A percentile compares a stretch with the other conserved stretches of the same genome.
Conservation (phyloP, 2,329 filamentous ascomycete species). For the Zymoseptoria pseudotritici region DNA sequence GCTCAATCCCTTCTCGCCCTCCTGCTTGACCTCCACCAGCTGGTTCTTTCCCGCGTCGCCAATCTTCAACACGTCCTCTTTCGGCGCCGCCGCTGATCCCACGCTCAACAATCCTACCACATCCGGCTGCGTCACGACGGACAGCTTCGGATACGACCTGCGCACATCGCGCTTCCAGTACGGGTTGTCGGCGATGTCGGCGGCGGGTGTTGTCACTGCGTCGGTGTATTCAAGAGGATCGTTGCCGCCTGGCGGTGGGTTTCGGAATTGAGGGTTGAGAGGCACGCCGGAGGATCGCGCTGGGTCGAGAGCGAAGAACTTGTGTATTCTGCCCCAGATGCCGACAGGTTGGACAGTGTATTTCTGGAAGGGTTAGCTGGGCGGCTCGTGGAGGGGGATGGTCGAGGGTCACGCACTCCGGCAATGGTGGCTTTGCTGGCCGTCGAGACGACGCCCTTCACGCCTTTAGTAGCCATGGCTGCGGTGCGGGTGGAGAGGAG, state of each 20-base stretch:
- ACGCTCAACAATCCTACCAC: slow-evolving; percentile 77
- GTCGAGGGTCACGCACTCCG: slow-evolving; percentile 7
- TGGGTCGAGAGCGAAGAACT: slow-evolving; percentile 70
- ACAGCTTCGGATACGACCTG: slow-evolving; percentile 71
- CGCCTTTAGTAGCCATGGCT: slow-evolving; percentile 14
- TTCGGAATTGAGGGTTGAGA: slow-evolving; percentile 85
- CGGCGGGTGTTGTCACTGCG: slow-evolving; percentile 74
- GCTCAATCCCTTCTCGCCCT: slow-evolving; percentile 66
- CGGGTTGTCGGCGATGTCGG: slow-evolving; percentile 81
- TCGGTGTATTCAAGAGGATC: slow-evolving; percentile 70
- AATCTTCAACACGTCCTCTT: slow-evolving; percentile 67
- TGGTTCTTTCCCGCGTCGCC: slow-evolving; percentile 65
- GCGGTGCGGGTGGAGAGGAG: background rate
- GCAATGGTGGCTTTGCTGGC: slow-evolving; percentile 13
- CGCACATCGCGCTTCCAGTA: slow-evolving; percentile 94
- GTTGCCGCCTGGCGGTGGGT: slow-evolving; percentile 68
- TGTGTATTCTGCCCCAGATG: slow-evolving; percentile 78
- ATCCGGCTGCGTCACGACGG: slow-evolving; percentile 74
- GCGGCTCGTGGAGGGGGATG: background rate
- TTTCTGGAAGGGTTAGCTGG: slow-evolving; percentile 55
- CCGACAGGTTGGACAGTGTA: slow-evolving; percentile 87
- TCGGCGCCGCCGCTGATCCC: slow-evolving; percentile 72
- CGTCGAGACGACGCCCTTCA: slow-evolving; percentile 13
- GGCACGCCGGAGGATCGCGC: slow-evolving; percentile 87
- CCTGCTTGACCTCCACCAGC: slow-evolving; percentile 68